Conservation (phyloP, 1,139 yeast species). For the Kodamaea alishanica region DNA sequence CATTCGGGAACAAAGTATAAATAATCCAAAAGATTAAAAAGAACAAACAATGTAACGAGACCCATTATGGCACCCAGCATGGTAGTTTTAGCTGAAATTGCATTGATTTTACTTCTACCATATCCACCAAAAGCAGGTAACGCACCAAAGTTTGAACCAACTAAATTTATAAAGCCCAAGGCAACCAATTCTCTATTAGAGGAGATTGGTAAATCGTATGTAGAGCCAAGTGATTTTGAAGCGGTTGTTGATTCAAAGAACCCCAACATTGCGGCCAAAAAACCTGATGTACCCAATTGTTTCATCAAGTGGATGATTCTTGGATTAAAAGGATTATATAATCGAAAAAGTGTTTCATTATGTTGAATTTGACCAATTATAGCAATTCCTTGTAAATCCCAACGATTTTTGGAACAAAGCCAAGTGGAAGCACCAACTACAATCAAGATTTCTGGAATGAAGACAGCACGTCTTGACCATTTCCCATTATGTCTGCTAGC, state of each 20-base stretch:
- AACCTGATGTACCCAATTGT: constrained; percentile 52
- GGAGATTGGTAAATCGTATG: constrained; percentile 62
- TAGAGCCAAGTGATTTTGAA: constrained; percentile 70
- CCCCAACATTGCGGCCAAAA: constrained; percentile 82
- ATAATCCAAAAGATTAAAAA: constrained; percentile 56
- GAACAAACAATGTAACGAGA: constrained; percentile 60
- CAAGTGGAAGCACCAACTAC: constrained; percentile 65
- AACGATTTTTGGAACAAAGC: constrained; percentile 50
- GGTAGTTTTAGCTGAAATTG: constrained; percentile 80
- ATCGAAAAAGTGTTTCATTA: constrained; percentile 19
- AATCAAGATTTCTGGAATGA: constrained; percentile 79
- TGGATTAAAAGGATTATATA: constrained; percentile 35
- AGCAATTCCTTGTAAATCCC: constrained; percentile 58
- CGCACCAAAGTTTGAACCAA: constrained; percentile 69
- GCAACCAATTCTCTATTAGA: constrained; percentile 79
- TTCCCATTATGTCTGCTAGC: constrained; percentile 16
- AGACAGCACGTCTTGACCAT: constrained; percentile 34
- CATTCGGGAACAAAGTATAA: constrained; percentile 78
- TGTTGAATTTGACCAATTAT: constrained; percentile 64
- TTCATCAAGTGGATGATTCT: constrained; percentile 33
- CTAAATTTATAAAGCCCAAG: constrained; percentile 70
- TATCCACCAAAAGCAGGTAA: constrained; percentile 96
- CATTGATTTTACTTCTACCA: constrained; percentile 87
- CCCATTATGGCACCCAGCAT: constrained; percentile 84
- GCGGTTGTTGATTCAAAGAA: constrained; percentile 95